These are phyloP conservation scores for Saturnispora halmiae DNA, from an alignment of 805 yeast species.

Conservation along the genomic window DNA sequence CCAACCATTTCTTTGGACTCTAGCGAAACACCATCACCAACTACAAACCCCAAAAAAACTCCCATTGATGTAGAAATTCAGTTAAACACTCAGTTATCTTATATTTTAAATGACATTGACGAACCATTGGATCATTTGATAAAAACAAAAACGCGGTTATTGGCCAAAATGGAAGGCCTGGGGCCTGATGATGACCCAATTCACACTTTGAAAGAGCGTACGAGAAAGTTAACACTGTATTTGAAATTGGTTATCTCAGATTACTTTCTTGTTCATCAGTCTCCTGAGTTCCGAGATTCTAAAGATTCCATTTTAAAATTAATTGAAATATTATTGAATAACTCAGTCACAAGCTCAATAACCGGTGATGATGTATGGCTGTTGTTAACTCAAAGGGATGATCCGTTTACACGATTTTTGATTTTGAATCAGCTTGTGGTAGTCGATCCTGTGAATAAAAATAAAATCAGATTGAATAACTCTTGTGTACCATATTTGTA, in stretches of 20 bases:
- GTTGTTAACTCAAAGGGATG: conserved; percentile 17
- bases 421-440: conserved; percentile 23
- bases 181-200: too few species aligned
- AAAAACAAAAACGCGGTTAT: neutral
- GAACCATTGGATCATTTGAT: neutral
- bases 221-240: conserved; percentile 19
- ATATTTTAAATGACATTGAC: neutral
- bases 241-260: conserved; percentile 23
- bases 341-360: conserved; percentile 14
- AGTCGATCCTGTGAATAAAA: conserved; percentile 22
- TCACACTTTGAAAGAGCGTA: conserved; percentile 16
- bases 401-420: conserved; percentile 27
- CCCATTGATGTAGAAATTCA: neutral
- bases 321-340: conserved; percentile 26
- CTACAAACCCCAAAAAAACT: neutral
- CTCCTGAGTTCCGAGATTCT: conserved; percentile 17
- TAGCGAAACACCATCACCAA: too few species aligned
- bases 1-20: too few species aligned
- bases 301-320: conserved; percentile 21
- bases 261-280: conserved; percentile 23
- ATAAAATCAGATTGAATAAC: conserved; percentile 24
- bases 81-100: conserved; percentile 1
- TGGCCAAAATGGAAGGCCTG: too few species aligned
- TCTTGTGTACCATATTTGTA: too few species aligned
- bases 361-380: conserved; percentile 5